Base-by-base conservation (phyloP, 371 early-diverging fungal genomes). In the Lichtheimia hyalospora region DNA sequence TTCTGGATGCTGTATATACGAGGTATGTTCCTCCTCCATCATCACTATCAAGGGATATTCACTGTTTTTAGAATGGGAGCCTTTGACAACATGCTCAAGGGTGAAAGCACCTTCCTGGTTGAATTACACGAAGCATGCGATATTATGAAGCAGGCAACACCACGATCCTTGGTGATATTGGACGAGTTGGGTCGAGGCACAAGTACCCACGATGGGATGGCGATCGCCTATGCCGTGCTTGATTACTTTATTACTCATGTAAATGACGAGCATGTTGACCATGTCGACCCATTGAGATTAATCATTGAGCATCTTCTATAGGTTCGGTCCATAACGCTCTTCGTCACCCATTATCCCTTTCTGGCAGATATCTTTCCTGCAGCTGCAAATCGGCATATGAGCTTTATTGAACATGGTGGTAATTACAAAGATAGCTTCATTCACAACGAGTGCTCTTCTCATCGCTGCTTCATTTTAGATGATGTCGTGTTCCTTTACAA, bases 151-250 rank as follows among this genome's bases (percentile, higher is more conserved):
- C 67, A 79, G 12, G 84, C 88, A 1, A 93, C 95, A 2, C 60
- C 63, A 6, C 77, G 84, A 14, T 91, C 90, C 0, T 70, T 96
- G 56, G 91, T 96, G 1, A 91, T 99, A 34, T 81, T 99, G 68
- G 99, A 99, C 72, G 99, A 99, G 65, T 84, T 99, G 23, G 99
- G 99, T 10, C 89, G 99, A 52, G 99, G 99, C 18, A 99, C 99
- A 0, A 86, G 92, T 13, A 92, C 96, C 1, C 75, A 81, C 40
- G 99, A 99, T 64, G 99, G 99, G 0, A 77, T 92, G 27, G 87
- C 96, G 0, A 89, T 99, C 42, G 98, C 99, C 0, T 89, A 85
- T 59, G 93, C 96, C 0, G 92, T 95, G 0, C 70, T 98, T 7
- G 61, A 84, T 23, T 83, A 95, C 58, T 73, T 99, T 66, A 77